Evolutionary conservation across 1,284 basidiomycete species (phyloP), one percentile per base, ranked within the genome.

Genomic region (Microbotryum scabiosae): DNA sequence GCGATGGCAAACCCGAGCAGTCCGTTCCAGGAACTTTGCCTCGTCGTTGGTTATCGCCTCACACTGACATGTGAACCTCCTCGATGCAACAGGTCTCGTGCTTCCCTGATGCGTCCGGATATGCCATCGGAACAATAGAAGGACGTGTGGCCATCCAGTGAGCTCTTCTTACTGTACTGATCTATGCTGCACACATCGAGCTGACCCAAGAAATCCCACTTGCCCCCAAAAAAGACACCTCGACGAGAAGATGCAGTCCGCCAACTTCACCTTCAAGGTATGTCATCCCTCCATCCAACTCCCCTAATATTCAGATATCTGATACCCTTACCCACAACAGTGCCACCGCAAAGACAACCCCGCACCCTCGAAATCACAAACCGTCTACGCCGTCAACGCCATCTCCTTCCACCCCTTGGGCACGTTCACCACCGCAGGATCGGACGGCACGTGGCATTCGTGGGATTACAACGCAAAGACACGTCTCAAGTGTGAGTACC

Each of bases 101-200:
- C 74, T 93, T 96, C 76, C 87, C 88, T 14, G 80, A 81, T 1
- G 84, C 78, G 25, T 85, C 84, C 64, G 90, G 90, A 0, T 97
- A 90, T 71, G 91, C 92, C 0, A 82, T 97, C 0, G 94, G 94
- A 20, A 93, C 90, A 6, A 85, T 97, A 14, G 94, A 98, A 76
- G 94, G 94, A 10, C 82, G 94, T 54, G 91, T 97, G 0, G 93
- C 90, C 2, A 92, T 98, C 64, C 94, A 97, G 87, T 96, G 75
- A 74, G 88, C 46, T 51, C 16, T 43, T 8, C 25, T 25, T 32
- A 45, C 41, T 50, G 57, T 23, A 44, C 32, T 50, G 3, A 12
- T 10, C 21, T n/a, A 2, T 18, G 20, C 10, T 25, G 20, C 12
- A 18, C 30, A 6, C 30, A 30, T 30, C 30, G 30, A 20, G 36